Evolutionary conservation across 768 basidiomycete genomes (phyloP), one percentile per base, ranked within the genome.

Genomic region (Scleroderma bovista): DNA sequence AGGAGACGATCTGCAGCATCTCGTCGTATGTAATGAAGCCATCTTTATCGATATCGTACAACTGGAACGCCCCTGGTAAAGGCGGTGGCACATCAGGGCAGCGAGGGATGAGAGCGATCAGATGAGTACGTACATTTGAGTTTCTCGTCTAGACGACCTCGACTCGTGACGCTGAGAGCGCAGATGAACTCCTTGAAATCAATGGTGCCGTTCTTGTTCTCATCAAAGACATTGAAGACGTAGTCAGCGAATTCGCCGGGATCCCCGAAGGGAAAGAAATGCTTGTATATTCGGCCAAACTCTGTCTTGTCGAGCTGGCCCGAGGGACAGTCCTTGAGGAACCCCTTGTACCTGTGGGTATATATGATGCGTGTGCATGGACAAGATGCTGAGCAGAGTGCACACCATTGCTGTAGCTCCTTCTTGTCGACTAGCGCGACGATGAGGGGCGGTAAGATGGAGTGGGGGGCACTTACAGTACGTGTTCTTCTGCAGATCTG

Each of bases 121-220:
- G 29, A 48, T n/a, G n/a, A 12, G 44, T 56, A 73, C 89, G 60
- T 59, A 96, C 96, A 99, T 75, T 91, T 91, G 57, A 99, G 84
- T 73, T 99, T 99, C 75, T 99, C 96, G 64, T 99, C 96, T 52
- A 98, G 69, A 55, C 85, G 76, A 3, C 96, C 96, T 46, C 96
- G 80, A 53, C 87, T 90, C 6, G 96, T 99, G 52, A 98, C 83
- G 69, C 89, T 93, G 57, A 99, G 81, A 0, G 96, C 96, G 61
- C 93, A 93, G 64, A 99, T 98, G 73, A 99, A 99, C 73, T 97
- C 95, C 61, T 94, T 95, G 71, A 99, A 99, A 74, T 99, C 96
- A 72, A 99, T 99, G 23, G 88, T 92, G 49, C 91, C 92, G 70
- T 90, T 94, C 78, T 87, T 85, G 75, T 95, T 91, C 63, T 86